These are phyloP conservation scores for Mariannaea sp. DNA, from an alignment of 2,329 filamentous ascomycete species.

Conservation along the genomic window DNA sequence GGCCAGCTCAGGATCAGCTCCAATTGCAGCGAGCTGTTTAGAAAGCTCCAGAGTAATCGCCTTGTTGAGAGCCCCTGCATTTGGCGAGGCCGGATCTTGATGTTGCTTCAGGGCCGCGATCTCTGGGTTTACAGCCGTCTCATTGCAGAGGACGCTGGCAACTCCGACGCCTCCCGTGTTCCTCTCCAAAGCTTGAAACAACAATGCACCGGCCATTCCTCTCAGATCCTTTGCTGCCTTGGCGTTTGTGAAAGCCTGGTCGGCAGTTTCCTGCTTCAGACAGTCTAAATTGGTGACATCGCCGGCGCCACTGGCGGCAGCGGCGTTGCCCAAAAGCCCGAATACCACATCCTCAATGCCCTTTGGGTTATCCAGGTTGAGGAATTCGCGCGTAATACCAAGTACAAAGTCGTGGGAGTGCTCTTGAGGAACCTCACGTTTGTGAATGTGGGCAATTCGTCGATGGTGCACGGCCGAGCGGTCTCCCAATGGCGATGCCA, in stretches of 20 bases:
- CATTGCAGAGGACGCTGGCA: conserved; percentile 51
- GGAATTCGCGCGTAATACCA: conserved; percentile 47
- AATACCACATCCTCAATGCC: conserved; percentile 58
- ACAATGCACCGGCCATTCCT: conserved; percentile 58
- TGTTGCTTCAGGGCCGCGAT: conserved; percentile 67
- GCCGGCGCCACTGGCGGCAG: conserved; percentile 51
- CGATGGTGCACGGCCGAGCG: not conserved
- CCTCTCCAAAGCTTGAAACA: conserved; percentile 59
- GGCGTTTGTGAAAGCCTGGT: conserved; percentile 65
- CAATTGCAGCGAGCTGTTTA: conserved; percentile 62
- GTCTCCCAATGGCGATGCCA: conserved; percentile 22
- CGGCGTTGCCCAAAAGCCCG: conserved; percentile 48
- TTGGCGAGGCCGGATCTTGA: conserved; percentile 67
- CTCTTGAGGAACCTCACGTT: conserved; percentile 59
- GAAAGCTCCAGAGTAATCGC: conserved; percentile 63
- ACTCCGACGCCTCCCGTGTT: conserved; percentile 48
- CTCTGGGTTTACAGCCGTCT: conserved; percentile 66
- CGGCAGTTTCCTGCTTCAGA: conserved; percentile 55
- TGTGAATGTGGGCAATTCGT: conserved; percentile 12
- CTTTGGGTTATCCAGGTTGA: conserved; percentile 57
- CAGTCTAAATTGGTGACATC: conserved; percentile 49
- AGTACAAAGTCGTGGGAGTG: conserved; percentile 59
- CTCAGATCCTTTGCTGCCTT: conserved; percentile 57
- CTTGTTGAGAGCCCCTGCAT: conserved; percentile 63
- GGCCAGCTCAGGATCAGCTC: conserved; percentile 65